Evolutionary conservation across 257 asterid genomes (phyloP).

Genomic region (Agastache rugosa): DNA sequence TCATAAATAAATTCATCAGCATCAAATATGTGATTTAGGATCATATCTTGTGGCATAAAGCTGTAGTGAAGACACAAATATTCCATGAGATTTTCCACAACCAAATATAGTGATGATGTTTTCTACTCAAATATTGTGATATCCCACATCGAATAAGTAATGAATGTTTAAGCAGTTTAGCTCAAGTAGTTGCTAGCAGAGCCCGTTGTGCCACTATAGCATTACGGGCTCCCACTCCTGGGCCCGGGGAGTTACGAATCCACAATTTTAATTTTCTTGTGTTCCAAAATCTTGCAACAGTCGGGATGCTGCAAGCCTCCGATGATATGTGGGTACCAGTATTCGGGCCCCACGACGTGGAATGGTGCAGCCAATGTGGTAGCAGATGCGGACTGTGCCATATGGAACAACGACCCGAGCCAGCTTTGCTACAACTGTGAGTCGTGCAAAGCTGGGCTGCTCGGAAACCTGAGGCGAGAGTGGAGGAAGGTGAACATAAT

Average conservation of each 20-base stretch:
- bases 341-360: constrained; percentile 68
- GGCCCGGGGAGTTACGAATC: no score
- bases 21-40: constrained; percentile 26
- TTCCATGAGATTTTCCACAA: background rate
- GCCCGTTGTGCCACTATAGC: no score
- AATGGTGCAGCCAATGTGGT: constrained; percentile 57
- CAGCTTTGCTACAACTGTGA: constrained; percentile 80
- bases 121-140: no score
- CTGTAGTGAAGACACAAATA: background rate
- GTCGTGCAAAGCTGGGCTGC: constrained; percentile 84
- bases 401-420: constrained; percentile 77
- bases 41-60: constrained; percentile 18
- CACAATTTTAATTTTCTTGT: background rate
- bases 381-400: constrained; percentile 60
- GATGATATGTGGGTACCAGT: constrained; percentile 70
- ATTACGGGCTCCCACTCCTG: no score
- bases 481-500: constrained; percentile 83
- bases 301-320: constrained; percentile 97
- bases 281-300: constrained; percentile 37
- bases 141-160: no score
- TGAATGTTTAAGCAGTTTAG: no score
- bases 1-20: constrained; percentile 17
- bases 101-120: background rate
- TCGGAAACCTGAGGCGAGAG: constrained; percentile 74
- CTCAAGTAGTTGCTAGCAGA: no score